Conservation (phyloP, 1,139 yeast genomes). For the Waltiozyma solani region DNA sequence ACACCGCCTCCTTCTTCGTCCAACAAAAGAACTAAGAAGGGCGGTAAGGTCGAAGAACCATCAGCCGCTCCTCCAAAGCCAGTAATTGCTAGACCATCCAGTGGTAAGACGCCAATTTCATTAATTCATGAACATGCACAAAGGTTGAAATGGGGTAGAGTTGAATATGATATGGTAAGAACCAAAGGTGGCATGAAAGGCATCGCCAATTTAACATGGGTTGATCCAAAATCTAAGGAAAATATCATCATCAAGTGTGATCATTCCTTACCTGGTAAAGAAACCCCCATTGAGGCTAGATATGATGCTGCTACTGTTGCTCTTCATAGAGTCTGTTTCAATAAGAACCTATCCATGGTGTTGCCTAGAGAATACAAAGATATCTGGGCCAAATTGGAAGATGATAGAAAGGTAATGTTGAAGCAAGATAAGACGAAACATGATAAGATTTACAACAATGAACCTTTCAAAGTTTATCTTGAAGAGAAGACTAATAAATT, state of each 20-base stretch:
- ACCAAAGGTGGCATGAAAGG: slow-evolving; percentile 49
- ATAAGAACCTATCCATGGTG: slow-evolving; percentile 78
- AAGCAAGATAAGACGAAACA: slow-evolving; percentile 39
- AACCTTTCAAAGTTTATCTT: slow-evolving; percentile 59
- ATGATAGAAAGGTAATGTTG: slow-evolving; percentile 35
- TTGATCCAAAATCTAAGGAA: slow-evolving; percentile 75
- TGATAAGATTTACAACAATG: slow-evolving; percentile 44
- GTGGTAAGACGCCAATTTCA: slow-evolving; percentile 89
- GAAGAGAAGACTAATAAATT: slow-evolving; percentile 40
- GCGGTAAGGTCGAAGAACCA: slow-evolving; percentile 4
- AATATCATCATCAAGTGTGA: slow-evolving; percentile 45
- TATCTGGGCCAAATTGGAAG: slow-evolving; percentile 68
- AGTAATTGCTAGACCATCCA: slow-evolving; percentile 53
- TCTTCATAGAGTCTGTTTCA: slow-evolving; percentile 66
- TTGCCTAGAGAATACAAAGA: slow-evolving; percentile 75
- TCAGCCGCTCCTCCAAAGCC: slow-evolving; percentile 24
- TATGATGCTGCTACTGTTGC: slow-evolving; percentile 88
- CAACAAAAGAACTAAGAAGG: slow-evolving; percentile 11
- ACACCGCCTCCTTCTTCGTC: slow-evolving; percentile 4
- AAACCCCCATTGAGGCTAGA: slow-evolving; percentile 81
- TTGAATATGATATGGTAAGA: slow-evolving; percentile 59
- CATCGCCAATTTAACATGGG: slow-evolving; percentile 52
- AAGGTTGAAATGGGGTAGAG: slow-evolving; percentile 83
- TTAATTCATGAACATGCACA: slow-evolving; percentile 83
- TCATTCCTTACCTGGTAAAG: slow-evolving; percentile 26